A percentile compares a stretch with the other conserved stretches of the same genome.
phyloP scores from a whole-genome alignment of 768 basidiomycete genomes.

The Leucogyrophana mollusca region DNA sequence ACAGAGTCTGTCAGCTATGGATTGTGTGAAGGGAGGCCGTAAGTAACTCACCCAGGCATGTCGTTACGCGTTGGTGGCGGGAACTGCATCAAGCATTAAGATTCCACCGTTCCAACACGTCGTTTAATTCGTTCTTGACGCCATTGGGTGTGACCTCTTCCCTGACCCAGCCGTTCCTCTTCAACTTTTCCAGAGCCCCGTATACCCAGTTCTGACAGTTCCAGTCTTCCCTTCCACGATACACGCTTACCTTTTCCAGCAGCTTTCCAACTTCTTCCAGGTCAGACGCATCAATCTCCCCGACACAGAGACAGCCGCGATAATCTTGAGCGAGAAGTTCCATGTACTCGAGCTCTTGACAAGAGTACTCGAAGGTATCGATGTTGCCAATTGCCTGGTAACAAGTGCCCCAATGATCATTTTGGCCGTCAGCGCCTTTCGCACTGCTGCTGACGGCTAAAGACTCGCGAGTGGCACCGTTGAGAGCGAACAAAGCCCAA shows the following conservation, averaged over 20 bases:
- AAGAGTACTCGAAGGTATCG: slow-evolving; percentile 26
- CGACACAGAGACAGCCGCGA: slow-evolving; percentile 27
- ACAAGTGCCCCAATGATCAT: slow-evolving; percentile 31
- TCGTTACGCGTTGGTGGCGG: too few species aligned
- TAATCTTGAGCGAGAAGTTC: slow-evolving; percentile 28
- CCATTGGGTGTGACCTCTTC: slow-evolving; percentile 15
- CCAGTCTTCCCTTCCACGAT: slow-evolving; percentile 29
- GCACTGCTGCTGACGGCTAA: slow-evolving; percentile 18
- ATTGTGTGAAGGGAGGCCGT: too few species aligned
- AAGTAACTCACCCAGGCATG: too few species aligned
- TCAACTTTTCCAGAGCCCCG: slow-evolving; percentile 22
- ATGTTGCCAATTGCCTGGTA: slow-evolving; percentile 27
- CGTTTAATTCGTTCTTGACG: slow-evolving; percentile 22
- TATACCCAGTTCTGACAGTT: slow-evolving; percentile 31
- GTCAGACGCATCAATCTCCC: slow-evolving; percentile 14
- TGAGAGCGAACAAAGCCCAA: slow-evolving; percentile 27
- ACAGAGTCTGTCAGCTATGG: too few species aligned
- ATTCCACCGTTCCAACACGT: slow-evolving; percentile 22
- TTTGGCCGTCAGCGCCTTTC: slow-evolving; percentile 15
- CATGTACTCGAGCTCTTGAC: slow-evolving; percentile 25
- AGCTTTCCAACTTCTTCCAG: slow-evolving; percentile 14
- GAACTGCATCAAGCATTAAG: too few species aligned
- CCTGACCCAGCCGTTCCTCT: slow-evolving; percentile 12
- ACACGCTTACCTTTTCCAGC: slow-evolving; percentile 21
- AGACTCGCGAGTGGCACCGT: slow-evolving; percentile 20